Percentiles rank a stretch among this genome's conserved stretches.
These are phyloP conservation scores for Craspedostauros australis DNA, from an alignment of 108 stramenopile species.

Conservation along the genomic window DNA sequence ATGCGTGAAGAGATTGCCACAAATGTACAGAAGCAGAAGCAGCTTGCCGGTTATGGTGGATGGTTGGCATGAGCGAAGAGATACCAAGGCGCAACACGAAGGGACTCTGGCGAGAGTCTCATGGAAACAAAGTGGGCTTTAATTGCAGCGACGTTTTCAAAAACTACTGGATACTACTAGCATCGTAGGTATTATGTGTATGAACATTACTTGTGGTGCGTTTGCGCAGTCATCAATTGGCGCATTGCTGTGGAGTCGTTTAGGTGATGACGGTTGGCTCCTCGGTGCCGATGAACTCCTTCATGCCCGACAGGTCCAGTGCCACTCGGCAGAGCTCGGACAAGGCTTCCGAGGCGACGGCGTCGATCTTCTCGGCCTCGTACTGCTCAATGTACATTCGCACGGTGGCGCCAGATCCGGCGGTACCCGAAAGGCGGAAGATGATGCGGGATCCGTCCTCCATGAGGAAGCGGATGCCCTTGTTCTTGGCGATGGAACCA, in stretches of 20 bases:
- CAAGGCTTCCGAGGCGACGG: constrained; percentile 72
- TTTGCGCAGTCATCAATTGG: too few relatives aligned
- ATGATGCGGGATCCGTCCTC: constrained; percentile 93
- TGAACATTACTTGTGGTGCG: too few relatives aligned
- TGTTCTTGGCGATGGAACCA: constrained; percentile 82
- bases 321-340: constrained; percentile 83
- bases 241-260: constrained; percentile 12
- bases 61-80: too few relatives aligned
- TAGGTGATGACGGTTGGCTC: constrained; percentile 99
- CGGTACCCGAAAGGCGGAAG: constrained; percentile 98
- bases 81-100: too few relatives aligned
- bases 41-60: too few relatives aligned
- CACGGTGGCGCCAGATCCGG: constrained; percentile 97
- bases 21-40: too few relatives aligned
- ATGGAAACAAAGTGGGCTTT: too few relatives aligned
- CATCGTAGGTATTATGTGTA: too few relatives aligned
- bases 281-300: constrained; percentile 88
- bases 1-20: too few relatives aligned
- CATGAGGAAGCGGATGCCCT: constrained; percentile 95
- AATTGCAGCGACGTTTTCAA: too few relatives aligned
- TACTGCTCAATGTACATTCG: constrained; percentile 99
- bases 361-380: constrained; percentile 78
- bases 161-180: too few relatives aligned
- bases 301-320: constrained; percentile 83
- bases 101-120: too few relatives aligned